Base-by-base conservation (phyloP, 2,329 filamentous ascomycete genomes). In the Phialophora verrucosa region DNA sequence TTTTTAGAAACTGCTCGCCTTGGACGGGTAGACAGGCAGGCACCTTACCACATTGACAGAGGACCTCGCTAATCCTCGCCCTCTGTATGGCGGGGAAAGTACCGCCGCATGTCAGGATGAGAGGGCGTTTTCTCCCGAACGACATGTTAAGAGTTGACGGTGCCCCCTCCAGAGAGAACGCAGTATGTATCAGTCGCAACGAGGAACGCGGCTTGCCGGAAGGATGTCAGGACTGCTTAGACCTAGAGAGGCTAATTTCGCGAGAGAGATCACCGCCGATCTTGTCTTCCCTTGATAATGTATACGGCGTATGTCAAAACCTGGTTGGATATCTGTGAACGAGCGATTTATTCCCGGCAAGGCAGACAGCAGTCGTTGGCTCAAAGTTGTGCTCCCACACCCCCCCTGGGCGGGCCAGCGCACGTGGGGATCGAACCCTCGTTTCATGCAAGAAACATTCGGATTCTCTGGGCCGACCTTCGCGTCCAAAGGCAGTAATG, bases 321-420 rank as follows among this genome's bases (percentile, higher is more conserved):
- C 35, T 58, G 55, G 55, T 58, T 58, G 55, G 55, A 23, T 17
- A n/a, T 49, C 38, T 54, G 29, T 7, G 31, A 20, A 62, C 47
- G 59, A 42, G 59, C 59, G 59, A 62, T 62, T 62, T 62, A 38
- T 62, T n/a, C 11, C 50, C 49, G 59, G 59, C 59, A 62, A 62
- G 59, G 59, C 59, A 62, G 59, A 62, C 59, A 55, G 17, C 27
- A 20, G n/a, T 25, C n/a, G 20, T 42, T 23, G 57, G 31, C 10
- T 51, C 38, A 23, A 27, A 20, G 6, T 29, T n/a, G 31, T 25
- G 14, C 27, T 38, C 27, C 58, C 31, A 50, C 29, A 60, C 58
- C 44, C 20, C 10, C 42, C 27, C 27, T 11, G 27, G 32, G 32
- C 44, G 50, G 38, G 59, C 17, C 38, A 44, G 8, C 42, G 59